Evolutionary conservation across 2,329 filamentous ascomycete genomes (phyloP).

Genomic region (Colletotrichum sp.): DNA sequence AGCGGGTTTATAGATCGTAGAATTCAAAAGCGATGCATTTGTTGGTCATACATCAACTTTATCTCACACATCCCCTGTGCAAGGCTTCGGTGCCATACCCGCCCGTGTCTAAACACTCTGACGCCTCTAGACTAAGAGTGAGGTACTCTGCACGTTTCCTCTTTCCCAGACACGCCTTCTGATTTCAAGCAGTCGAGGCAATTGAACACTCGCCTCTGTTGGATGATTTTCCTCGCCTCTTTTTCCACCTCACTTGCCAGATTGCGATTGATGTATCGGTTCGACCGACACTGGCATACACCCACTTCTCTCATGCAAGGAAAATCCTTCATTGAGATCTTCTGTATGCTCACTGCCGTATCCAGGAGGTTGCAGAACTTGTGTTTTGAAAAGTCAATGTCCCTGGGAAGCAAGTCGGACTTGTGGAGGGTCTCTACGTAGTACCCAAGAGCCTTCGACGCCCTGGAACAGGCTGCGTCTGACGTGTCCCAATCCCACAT

Average conservation of each 20-base stretch:
- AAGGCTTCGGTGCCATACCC: not conserved
- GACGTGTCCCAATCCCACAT: constrained; percentile 11
- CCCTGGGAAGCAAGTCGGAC: constrained; percentile 10
- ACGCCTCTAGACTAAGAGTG: not conserved
- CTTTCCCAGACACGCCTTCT: not conserved
- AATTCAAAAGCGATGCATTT: not conserved
- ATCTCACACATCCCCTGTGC: not conserved
- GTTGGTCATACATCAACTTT: not conserved
- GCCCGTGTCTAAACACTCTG: not conserved
- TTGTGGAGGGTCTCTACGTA: constrained; percentile 19
- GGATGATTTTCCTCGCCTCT: constrained; percentile 13
- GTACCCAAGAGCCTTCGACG: constrained; percentile 10
- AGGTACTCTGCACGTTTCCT: not conserved
- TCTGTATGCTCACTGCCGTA: constrained; percentile 2
- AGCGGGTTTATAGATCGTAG: not conserved
- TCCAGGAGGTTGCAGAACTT: constrained; percentile 18
- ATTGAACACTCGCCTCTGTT: constrained; percentile 12
- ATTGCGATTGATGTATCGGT: not conserved
- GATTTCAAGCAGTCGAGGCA: constrained; percentile 22
- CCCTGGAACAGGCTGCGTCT: constrained; percentile 3
- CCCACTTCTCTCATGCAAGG: not conserved
- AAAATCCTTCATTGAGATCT: constrained; percentile 7
- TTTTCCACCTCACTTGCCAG: not conserved
- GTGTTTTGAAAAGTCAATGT: constrained; percentile 21
- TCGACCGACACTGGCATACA: constrained; percentile 8